Conservation (phyloP, 2,329 filamentous ascomycete species). For the Aspergillus japonicus region DNA sequence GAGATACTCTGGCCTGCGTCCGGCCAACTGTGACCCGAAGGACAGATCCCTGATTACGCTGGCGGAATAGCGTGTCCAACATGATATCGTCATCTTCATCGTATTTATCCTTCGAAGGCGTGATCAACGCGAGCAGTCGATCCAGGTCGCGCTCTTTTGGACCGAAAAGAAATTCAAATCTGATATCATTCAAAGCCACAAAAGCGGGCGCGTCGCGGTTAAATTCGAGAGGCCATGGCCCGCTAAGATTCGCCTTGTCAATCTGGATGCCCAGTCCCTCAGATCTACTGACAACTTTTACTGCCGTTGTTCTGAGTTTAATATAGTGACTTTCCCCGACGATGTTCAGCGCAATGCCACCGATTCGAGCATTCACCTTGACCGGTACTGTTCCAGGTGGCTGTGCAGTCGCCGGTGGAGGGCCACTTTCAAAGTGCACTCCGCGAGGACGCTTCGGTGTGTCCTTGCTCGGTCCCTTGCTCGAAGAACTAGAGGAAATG, state of each 20-base stretch:
- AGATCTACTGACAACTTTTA: slow-evolving; percentile 76
- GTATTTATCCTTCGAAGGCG: slow-evolving; percentile 87
- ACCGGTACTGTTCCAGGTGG: slow-evolving; percentile 26
- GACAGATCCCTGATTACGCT: slow-evolving; percentile 82
- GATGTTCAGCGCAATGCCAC: slow-evolving; percentile 73
- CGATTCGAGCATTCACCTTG: slow-evolving; percentile 75
- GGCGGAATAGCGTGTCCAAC: slow-evolving; percentile 83
- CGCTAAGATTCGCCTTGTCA: slow-evolving; percentile 70
- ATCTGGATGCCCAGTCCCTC: slow-evolving; percentile 71
- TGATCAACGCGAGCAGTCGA: slow-evolving; percentile 78
- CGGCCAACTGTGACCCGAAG: slow-evolving; percentile 67
- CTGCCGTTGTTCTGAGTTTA: slow-evolving; percentile 70
- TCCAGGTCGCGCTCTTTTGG: slow-evolving; percentile 81
- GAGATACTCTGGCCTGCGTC: slow-evolving; percentile 61
- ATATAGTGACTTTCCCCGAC: slow-evolving; percentile 74
- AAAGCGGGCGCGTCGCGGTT: slow-evolving; percentile 55
- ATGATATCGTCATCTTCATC: slow-evolving; percentile 90
- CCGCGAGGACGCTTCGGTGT: slow-evolving; percentile 43
- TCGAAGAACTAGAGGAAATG: slow-evolving; percentile 69
- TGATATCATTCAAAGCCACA: slow-evolving; percentile 63
- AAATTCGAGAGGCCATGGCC: slow-evolving; percentile 61
- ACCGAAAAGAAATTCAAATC: slow-evolving; percentile 68
- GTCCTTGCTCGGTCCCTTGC: slow-evolving; percentile 36
- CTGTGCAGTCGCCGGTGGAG: slow-evolving; percentile 28
- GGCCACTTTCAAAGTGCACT: slow-evolving; percentile 57